Evolutionary conservation across 345 rosid genomes (phyloP).

Genomic region (Lenwebbia sp.): DNA sequence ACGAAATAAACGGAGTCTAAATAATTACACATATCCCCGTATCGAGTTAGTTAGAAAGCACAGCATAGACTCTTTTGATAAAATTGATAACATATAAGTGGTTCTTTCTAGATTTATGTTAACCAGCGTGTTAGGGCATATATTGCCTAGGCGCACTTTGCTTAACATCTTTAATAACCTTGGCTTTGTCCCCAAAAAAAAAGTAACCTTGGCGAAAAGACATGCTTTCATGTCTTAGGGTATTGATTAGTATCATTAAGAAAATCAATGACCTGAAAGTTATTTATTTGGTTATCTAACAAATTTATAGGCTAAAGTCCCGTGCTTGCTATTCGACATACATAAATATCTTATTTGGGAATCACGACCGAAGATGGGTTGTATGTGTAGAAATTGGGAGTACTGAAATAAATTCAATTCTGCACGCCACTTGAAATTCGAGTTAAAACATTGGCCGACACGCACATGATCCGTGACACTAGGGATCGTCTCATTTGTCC

Average conservation of each 20-base stretch:
- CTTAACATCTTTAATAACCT: too few relatives aligned
- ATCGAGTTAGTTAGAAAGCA: too few relatives aligned
- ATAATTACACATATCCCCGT: too few relatives aligned
- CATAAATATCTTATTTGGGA: background rate
- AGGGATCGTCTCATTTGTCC: background rate
- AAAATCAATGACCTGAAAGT: background rate
- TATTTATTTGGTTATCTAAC: background rate
- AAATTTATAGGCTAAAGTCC: accelerated
- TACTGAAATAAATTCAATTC: too few relatives aligned
- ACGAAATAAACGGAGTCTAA: too few relatives aligned
- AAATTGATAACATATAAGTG: too few relatives aligned
- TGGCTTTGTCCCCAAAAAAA: background rate
- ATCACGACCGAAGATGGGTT: background rate
- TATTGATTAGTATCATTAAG: too few relatives aligned
- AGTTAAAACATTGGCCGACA: background rate
- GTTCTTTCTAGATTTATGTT: too few relatives aligned
- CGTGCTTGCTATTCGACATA: background rate
- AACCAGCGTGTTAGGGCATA: too few relatives aligned
- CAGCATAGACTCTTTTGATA: too few relatives aligned
- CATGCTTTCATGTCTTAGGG: too few relatives aligned
- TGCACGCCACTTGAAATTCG: background rate
- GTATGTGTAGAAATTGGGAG: background rate
- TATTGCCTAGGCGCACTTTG: background rate
- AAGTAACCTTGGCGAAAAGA: too few relatives aligned
- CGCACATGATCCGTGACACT: background rate